Conservation (phyloP, 805 yeast genomes). For the Teunomyces kruisii region DNA sequence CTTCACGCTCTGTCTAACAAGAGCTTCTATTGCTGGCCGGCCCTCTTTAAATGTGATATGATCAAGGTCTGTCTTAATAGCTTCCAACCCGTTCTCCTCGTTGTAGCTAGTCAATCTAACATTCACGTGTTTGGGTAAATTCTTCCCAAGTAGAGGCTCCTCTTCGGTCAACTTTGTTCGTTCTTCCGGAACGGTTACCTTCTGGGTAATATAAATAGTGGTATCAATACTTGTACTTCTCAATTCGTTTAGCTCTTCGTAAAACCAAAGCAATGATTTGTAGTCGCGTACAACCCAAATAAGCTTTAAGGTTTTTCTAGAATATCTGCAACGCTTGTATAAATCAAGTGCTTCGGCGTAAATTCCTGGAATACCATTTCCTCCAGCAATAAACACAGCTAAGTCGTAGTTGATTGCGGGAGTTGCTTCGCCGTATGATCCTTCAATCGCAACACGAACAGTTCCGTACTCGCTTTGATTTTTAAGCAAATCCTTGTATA, state of each 20-base stretch:
- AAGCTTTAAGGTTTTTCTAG: slow-evolving; percentile 33
- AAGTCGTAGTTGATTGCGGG: slow-evolving; percentile 50
- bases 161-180: background rate
- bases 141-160: background rate
- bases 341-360: slow-evolving; percentile 39
- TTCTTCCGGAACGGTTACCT: background rate
- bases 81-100: background rate
- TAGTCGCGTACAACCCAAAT: slow-evolving; percentile 64
- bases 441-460: slow-evolving; percentile 53
- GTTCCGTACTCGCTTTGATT: slow-evolving; percentile 31
- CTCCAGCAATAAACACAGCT: slow-evolving; percentile 59
- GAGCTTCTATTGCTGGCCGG: slow-evolving; percentile 9
- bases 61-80: slow-evolving; percentile 19
- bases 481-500: slow-evolving; percentile 31
- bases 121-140: background rate
- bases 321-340: slow-evolving; percentile 6
- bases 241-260: slow-evolving; percentile 39
- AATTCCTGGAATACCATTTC: slow-evolving; percentile 63
- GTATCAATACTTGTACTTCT: slow-evolving; percentile 27
- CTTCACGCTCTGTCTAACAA: slow-evolving; percentile 8
- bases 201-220: slow-evolving; percentile 19
- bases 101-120: background rate
- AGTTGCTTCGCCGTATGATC: slow-evolving; percentile 54
- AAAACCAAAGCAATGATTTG: slow-evolving; percentile 50
- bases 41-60: slow-evolving; percentile 43